Evolutionary conservation across 768 basidiomycete species (phyloP), one percentile per base, ranked within the genome.

Genomic region (Boletales sp.): DNA sequence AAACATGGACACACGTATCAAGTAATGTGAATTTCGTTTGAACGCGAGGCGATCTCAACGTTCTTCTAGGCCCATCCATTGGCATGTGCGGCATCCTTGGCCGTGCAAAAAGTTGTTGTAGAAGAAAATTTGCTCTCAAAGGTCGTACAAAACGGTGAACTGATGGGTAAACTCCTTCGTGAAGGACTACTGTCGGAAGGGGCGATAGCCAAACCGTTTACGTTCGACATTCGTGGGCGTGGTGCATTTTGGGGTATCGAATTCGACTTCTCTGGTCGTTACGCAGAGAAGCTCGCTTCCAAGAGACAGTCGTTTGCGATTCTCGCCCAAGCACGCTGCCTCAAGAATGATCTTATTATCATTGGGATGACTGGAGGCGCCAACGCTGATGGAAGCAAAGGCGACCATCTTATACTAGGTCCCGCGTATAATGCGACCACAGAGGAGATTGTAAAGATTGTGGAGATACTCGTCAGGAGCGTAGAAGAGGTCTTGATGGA

Each of bases 1-100:
- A 87, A 90, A 62, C 88, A 91, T 65, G 90, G 89, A 0, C 90
- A 92, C 66, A 90, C 90, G 4, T 92, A 90, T 63, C 87, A 89
- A 74, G 87, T 79, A 60, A 14, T 63, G 27, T 7, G 15, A 15
- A 2, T 6, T 27, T 24, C 14, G 42, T 29, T 39, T 2, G 14
- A 36, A 24, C 17, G 17, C 24, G 8, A 40, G 35, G 10, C 15
- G 5, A 38, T 35, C 48, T 65, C 27, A 57, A 11, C 3, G 6
- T 52, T 50, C 39, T 29, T 40, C 40, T 59, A 90, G 82, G 82
- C 79, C 9, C 81, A 90, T 65, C 89, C 90, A 3, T 59, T 91
- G 46, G 77, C 84, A 0, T 91, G 88, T 58, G 85, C 85, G 10
- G 90, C 88, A 17, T 76, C 90, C 14, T 73, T 94, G 27, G 91